Evolutionary conservation across 2,329 filamentous ascomycete genomes (phyloP).

Genomic region (Ramularia collo-cygni): DNA sequence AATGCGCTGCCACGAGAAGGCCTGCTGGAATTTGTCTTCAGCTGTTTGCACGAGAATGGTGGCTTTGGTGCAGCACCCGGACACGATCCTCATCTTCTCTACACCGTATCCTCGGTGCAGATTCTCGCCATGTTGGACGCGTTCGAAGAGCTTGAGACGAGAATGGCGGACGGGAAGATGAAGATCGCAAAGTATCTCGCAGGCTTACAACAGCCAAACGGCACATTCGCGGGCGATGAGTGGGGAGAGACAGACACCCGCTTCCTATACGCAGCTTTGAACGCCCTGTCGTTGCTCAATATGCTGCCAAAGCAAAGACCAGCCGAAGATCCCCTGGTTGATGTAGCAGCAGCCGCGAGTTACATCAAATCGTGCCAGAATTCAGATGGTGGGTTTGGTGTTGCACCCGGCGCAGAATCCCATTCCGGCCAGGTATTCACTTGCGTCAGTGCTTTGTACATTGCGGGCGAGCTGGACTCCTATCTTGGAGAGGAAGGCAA

Average conservation of each 20-base stretch:
- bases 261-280: slow-evolving; percentile 85
- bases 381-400: slow-evolving; percentile 89
- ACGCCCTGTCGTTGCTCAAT: slow-evolving; percentile 76
- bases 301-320: slow-evolving; percentile 47
- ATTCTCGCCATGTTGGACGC: slow-evolving; percentile 83
- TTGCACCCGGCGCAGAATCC: slow-evolving; percentile 82
- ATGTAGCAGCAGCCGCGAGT: slow-evolving; percentile 71
- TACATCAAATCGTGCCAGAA: slow-evolving; percentile 81
- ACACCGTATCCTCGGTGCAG: slow-evolving; percentile 91
- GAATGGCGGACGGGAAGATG: slow-evolving; percentile 58
- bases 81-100: slow-evolving; percentile 93
- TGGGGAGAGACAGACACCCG: slow-evolving; percentile 96
- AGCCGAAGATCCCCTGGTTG: slow-evolving; percentile 46
- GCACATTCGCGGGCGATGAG: slow-evolving; percentile 87
- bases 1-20: slow-evolving; percentile 73
- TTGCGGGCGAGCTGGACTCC: slow-evolving; percentile 68
- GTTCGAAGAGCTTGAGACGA: slow-evolving; percentile 70
- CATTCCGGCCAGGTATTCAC: slow-evolving; percentile 96
- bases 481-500: slow-evolving; percentile 57
- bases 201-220: slow-evolving; percentile 68
- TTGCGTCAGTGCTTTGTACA: slow-evolving; percentile 78
- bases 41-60: slow-evolving; percentile 81
- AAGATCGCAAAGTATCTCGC: slow-evolving; percentile 78
- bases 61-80: slow-evolving; percentile 91
- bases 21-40: slow-evolving; percentile 87